Base-by-base conservation (phyloP, 768 basidiomycete species). In the Boletus rufocinnamomeus region DNA sequence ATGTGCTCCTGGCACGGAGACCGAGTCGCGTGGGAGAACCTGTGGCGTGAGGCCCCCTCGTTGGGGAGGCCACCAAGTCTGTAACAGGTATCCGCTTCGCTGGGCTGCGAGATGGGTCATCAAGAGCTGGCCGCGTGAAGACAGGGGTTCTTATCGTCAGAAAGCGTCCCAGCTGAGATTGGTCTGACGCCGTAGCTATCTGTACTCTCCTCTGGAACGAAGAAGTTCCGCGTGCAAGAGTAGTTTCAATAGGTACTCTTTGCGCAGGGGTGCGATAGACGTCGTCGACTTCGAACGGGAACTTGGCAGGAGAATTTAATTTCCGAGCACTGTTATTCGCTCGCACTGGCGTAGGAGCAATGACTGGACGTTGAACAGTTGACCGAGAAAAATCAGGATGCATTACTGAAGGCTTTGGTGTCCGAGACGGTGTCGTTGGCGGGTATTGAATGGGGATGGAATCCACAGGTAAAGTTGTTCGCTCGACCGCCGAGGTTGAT, bases 241-340 rank as follows among this genome's bases (percentile, higher is more conserved):
- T 83, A 60, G 84, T 72, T 40, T 78, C 72, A 7, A 88, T 77
- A 17, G 82, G 81, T 50, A 90, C 81, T 57, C 88, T 79, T 48
- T 83, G 81, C 2, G 88, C 87, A 41, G 88, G 88, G 5, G 87
- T 85, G 44, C 80, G 80, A 50, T 67, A 63, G 11, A 74, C 67
- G 41, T 83, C 79, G 48, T 79, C 45, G 64, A 55, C 52, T 68
- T 72, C 56, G 72, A 64, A 48, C 65, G 74, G 57, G 67, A 71
- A 61, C 72, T 79, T 66, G 61, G 68, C 43, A n/a, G 75, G 74
- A 19, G 76, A 73, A 28, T 61, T 54, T 37, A 59, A 50, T 51
- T 57, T 63, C 32, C 37, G 45, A 35, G 52, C 6, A 43, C 37
- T 34, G 30, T 32, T 49, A 35, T 52, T 64, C 27, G 63, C 63